A percentile compares a stretch with the other conserved stretches of the same genome.
Evolutionary conservation across 331 rosid species (phyloP).

Genomic region (Cydonia oblonga): DNA sequence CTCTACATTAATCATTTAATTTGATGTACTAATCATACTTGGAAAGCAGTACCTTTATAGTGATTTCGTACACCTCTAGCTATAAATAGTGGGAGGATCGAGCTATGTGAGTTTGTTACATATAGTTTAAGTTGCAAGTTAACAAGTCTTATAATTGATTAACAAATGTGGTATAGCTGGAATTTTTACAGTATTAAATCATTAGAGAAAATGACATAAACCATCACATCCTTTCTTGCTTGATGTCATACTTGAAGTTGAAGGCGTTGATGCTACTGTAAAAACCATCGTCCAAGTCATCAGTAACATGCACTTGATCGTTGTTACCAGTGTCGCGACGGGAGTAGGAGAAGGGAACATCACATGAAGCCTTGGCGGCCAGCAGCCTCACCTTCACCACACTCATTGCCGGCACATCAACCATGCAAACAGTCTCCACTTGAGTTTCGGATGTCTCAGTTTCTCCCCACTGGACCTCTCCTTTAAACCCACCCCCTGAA

Average conservation of each 20-base stretch:
- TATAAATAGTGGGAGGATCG: too few relatives aligned
- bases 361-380: not conserved
- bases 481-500: not conserved
- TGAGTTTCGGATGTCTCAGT: not conserved
- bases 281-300: conserved; percentile 5
- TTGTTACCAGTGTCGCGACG: not conserved
- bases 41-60: too few relatives aligned
- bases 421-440: not conserved
- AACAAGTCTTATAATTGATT: too few relatives aligned
- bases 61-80: too few relatives aligned
- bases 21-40: too few relatives aligned
- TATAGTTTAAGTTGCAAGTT: too few relatives aligned
- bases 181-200: too few relatives aligned
- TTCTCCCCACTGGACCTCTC: conserved; percentile 7
- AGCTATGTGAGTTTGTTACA: too few relatives aligned
- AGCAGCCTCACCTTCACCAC: not conserved
- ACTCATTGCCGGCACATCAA: not conserved
- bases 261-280: not conserved
- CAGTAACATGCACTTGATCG: not conserved
- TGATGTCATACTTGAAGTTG: not conserved
- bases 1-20: too few relatives aligned
- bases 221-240: not conserved
- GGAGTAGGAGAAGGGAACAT: conserved; percentile 5
- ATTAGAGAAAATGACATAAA: too few relatives aligned
- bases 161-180: too few relatives aligned